Base-by-base conservation (phyloP, 805 yeast genomes). In the Metschnikowia colocasiae region DNA sequence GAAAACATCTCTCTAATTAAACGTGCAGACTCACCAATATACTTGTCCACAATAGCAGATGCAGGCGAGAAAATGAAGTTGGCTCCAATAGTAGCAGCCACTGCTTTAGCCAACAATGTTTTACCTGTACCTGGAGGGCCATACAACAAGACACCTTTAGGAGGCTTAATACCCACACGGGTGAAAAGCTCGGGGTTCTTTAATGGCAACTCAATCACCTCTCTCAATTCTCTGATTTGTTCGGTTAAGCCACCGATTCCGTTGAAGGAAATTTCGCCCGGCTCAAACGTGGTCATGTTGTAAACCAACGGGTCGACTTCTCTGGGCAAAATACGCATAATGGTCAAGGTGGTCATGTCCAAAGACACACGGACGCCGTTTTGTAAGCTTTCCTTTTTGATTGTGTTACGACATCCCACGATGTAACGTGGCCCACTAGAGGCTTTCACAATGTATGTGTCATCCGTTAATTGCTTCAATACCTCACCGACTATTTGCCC, bases 51-150 rank as follows among this genome's bases (percentile, higher is more conserved):
- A 63, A 92, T 92, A 40, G 96, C 98, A 10, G 96, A 87, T 0
- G 98, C 97, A 10, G 98, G 98, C n/a, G 96, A 87, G 61, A 94
- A 94, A 53, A 92, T 92, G 73, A 92, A 92, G 69, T 92, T 92
- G 31, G 97, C 97, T 47, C 98, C 98, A 61, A 94, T 89, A 4
- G 98, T 94, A 37, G 98, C 98, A 4, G 99, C 98, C 38, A 91
- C 97, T 0, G 98, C 98, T 62, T 94, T 91, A 15, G 99, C 99
- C 61, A 92, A 77, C 50, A 92, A 74, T 0, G 99, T 92, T 67
- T 92, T 92, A 63, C 99, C 98, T 0, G 99, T 94, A 60, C 99
- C 99, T 20, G 99, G 99, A 6, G 99, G 99, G 6, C 99, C 99
- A 63, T 94, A 94, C 44, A 94, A 76, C 52, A 94, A 73, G 23